Base-by-base conservation (phyloP, 2,329 filamentous ascomycete species). In the Penicillium occitanis region DNA sequence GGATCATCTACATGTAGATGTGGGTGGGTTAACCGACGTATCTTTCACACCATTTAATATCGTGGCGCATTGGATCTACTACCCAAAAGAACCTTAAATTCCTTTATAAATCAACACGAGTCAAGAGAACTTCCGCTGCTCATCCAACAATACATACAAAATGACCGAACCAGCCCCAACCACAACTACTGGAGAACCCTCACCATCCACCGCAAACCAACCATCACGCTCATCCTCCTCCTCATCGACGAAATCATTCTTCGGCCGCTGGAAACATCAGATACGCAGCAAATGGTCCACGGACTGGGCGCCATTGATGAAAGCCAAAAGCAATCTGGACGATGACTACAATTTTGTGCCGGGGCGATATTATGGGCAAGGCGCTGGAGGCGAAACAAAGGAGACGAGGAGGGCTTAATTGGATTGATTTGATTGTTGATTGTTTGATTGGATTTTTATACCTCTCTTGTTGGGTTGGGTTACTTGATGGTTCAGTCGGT, bases 241-340 rank as follows among this genome's bases (percentile, higher is more conserved):
- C 4, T 57, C 53, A 57, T 55, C 51, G 10, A 40, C n/a, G 5
- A 35, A 22, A 5, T 66, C 65, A n/a, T 53, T 66, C 14, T 44
- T 66, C 10, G 11, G 65, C 58, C 63, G 65, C n/a, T 42, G 66
- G 37, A 63, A 14, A 40, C 55, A 58, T 33, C 57, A 58, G 17
- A 42, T 66, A 33, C 44, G 46, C 11, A 28, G 55, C 35, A 64
- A 65, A 37, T 66, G 55, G 28, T 58, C 25, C 2, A 50, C 60
- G 35, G 60, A 67, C 13, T 71, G 69, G 70, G 70, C 69, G 5
- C 63, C 68, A 13, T 25, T 71, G 53, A 69, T 71, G 68, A 66
- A 68, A 14, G 69, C 70, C n/a, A 70, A 69, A 57, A 69, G 61
- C 30, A 58, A 69, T 37, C 48, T 69, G 55, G 68, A 70, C 44